Conservation (phyloP, 2,329 filamentous ascomycete genomes). For the Drechslerella coelobrocha region DNA sequence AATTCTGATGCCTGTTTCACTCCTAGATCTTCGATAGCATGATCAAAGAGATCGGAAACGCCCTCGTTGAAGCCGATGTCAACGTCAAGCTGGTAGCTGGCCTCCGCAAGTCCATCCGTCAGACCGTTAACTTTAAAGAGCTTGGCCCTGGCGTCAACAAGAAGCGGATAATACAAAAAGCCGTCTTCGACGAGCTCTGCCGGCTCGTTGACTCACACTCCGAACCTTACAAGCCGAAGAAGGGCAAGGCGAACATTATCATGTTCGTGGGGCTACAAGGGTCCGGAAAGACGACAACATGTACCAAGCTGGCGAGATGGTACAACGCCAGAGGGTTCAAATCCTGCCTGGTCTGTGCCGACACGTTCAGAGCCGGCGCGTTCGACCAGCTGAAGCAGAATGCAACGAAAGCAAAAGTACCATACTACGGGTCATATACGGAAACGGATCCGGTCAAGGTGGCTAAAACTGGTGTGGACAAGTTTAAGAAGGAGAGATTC, state of each 20-base stretch:
- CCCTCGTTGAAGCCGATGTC: conserved; percentile 94
- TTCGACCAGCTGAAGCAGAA: conserved; percentile 99
- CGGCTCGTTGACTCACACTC: conserved; percentile 93
- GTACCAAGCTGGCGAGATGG: conserved; percentile 93
- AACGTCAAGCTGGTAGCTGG: conserved; percentile 92
- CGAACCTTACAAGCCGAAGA: conserved; percentile 95
- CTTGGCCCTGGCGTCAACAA: conserved; percentile 92
- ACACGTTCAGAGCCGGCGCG: conserved; percentile 97
- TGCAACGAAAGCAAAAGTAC: conserved; percentile 97
- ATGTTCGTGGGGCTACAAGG: conserved; percentile 99
- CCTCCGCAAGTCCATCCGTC: conserved; percentile 90
- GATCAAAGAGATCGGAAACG: conserved; percentile 97
- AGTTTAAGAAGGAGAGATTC: conserved; percentile 98
- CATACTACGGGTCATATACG: conserved; percentile 95
- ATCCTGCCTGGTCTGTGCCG: conserved; percentile 91
- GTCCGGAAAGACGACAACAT: conserved; percentile 96
- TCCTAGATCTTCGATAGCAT: conserved; percentile 89
- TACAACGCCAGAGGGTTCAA: conserved; percentile 94
- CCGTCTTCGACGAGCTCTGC: conserved; percentile 96
- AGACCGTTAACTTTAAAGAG: conserved; percentile 91
- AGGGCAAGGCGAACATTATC: conserved; percentile 93
- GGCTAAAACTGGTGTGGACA: conserved; percentile 92
- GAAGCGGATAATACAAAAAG: conserved; percentile 96
- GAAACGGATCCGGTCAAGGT: conserved; percentile 95
- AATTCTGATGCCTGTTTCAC: conserved; percentile 11